phyloP scores from a whole-genome alignment of 2,329 filamentous ascomycete species.

The Aspergillus bombycis region DNA sequence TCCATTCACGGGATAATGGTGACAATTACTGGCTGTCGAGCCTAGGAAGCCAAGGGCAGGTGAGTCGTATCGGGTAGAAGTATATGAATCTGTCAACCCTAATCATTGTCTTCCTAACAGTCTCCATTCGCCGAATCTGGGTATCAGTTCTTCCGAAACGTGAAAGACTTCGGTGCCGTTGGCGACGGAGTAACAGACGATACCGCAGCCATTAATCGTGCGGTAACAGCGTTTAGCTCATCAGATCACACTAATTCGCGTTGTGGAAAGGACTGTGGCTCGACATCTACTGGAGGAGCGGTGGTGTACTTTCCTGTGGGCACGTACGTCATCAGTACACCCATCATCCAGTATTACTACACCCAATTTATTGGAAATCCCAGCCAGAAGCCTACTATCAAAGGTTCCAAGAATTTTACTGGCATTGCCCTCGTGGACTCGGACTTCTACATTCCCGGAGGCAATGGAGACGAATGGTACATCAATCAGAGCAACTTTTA shows the following conservation, averaged over 20 bases:
- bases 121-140: no score
- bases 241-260: conserved; percentile 34
- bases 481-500: conserved; percentile 62
- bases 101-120: no score
- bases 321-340: conserved; percentile 60
- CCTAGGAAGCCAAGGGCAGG: no score
- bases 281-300: conserved; percentile 56
- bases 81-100: no score
- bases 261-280: conserved; percentile 28
- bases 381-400: conserved; percentile 58
- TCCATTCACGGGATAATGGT: no score
- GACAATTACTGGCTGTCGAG: no score
- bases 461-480: conserved; percentile 42
- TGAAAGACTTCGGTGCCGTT: conserved; percentile 65
- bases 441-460: conserved; percentile 52
- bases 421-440: conserved; percentile 63
- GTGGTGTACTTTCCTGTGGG: conserved; percentile 63
- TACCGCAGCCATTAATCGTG: conserved; percentile 62
- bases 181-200: conserved; percentile 69
- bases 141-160: conserved; percentile 67
- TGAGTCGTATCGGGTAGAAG: no score
- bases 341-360: conserved; percentile 66
- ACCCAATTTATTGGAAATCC: conserved; percentile 65
- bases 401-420: conserved; percentile 56
- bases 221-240: conserved; percentile 26